Percentiles rank a stretch among this genome's conserved stretches.
Evolutionary conservation across 805 yeast genomes (phyloP).

Genomic region (Yarrowia divulgata): DNA sequence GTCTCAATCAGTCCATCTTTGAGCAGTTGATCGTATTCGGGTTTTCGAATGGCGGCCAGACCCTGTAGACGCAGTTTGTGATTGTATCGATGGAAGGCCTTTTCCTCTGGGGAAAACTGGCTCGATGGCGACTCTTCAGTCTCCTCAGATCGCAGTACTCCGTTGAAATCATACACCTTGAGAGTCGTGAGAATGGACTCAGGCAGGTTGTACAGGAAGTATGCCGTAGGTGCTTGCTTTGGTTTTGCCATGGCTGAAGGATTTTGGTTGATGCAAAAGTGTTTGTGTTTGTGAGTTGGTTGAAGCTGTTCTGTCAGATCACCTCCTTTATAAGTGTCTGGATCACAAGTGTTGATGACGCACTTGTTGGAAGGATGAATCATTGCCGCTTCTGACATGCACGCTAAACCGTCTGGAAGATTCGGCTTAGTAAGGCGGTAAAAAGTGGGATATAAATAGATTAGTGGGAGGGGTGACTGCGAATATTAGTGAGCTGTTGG

Average conservation of each 20-base stretch:
- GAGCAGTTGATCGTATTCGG: constrained; percentile 19
- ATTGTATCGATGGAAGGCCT: constrained; percentile 34
- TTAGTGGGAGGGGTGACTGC: too few relatives aligned
- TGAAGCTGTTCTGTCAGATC: neutral
- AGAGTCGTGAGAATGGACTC: constrained; percentile 20
- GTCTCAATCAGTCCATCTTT: constrained; percentile 20
- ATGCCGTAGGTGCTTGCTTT: constrained; percentile 17
- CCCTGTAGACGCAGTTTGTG: constrained; percentile 33
- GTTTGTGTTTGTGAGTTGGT: too few relatives aligned
- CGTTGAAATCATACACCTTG: constrained; percentile 34
- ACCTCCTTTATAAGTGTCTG: neutral
- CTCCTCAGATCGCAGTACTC: constrained; percentile 24
- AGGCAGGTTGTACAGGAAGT: constrained; percentile 37
- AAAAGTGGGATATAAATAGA: constrained; percentile 1
- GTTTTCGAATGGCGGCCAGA: constrained; percentile 19
- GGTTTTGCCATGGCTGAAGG: constrained; percentile 9
- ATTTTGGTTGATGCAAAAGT: too few relatives aligned
- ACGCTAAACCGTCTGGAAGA: neutral
- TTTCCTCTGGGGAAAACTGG: constrained; percentile 24
- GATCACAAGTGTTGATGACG: constrained; percentile 21
- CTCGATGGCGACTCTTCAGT: neutral
- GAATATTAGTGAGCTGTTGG: too few relatives aligned
- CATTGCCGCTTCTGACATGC: constrained; percentile 34
- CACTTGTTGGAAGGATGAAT: constrained; percentile 27
- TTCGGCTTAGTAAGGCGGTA: neutral